phyloP scores from a whole-genome alignment of 805 yeast species.

The Teunomyces panamensis region DNA sequence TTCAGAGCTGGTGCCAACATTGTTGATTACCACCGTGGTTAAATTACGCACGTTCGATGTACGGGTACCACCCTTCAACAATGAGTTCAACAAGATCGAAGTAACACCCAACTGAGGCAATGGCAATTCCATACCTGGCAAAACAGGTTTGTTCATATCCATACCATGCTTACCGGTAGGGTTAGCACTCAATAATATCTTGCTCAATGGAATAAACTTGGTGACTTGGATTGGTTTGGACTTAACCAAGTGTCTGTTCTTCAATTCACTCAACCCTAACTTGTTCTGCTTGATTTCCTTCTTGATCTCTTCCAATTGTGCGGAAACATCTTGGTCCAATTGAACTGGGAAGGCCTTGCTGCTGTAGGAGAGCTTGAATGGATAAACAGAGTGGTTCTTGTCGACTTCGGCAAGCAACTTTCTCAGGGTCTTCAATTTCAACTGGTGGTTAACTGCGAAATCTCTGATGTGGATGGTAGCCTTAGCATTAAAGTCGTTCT shows the following conservation, averaged over 20 bases:
- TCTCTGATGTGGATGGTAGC: constrained; percentile 82
- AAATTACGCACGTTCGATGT: constrained; percentile 63
- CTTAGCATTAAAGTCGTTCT: constrained; percentile 51
- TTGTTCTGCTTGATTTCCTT: constrained; percentile 59
- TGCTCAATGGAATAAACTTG: constrained; percentile 68
- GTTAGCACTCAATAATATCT: constrained; percentile 59
- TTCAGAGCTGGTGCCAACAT: constrained; percentile 43
- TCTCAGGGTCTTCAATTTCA: constrained; percentile 74
- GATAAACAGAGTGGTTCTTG: constrained; percentile 76
- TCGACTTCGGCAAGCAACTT: constrained; percentile 68
- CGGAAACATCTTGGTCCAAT: constrained; percentile 29
- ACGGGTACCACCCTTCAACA: constrained; percentile 46
- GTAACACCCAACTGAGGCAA: constrained; percentile 72
- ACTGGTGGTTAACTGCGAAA: constrained; percentile 73
- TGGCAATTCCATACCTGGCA: constrained; percentile 75
- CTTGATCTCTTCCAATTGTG: constrained; percentile 45
- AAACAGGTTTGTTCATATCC: constrained; percentile 61
- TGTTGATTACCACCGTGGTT: constrained; percentile 63
- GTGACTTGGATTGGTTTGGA: constrained; percentile 71
- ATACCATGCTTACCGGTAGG: constrained; percentile 66
- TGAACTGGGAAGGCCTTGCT: constrained; percentile 61
- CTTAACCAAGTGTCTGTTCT: constrained; percentile 75
- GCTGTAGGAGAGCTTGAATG: constrained; percentile 80
- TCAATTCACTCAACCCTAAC: constrained; percentile 76
- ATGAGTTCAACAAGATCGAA: constrained; percentile 61